These are phyloP conservation scores for Glonium stellatum DNA, from an alignment of 495 filamentous ascomycete genomes.

Conservation along the genomic window DNA sequence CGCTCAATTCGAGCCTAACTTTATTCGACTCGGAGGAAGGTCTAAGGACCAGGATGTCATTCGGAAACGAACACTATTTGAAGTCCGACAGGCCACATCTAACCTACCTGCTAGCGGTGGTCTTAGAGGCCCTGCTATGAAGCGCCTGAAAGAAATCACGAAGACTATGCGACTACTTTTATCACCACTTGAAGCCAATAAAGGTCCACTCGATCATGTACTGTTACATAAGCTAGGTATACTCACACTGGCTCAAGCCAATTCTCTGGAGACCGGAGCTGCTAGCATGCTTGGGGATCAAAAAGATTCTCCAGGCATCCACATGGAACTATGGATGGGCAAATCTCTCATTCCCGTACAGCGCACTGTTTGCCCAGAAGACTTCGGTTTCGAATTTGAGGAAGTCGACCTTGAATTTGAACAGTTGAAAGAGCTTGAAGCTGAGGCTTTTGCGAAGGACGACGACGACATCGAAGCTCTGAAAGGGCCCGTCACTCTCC, in stretches of 20 bases:
- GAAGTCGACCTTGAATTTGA: constrained; percentile 62
- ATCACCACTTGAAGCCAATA: constrained; percentile 28
- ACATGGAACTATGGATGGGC: constrained; percentile 59
- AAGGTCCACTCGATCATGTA: constrained; percentile 38
- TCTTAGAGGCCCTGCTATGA: constrained; percentile 31
- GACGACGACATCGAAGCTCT: constrained; percentile 52
- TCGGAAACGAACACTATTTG: constrained; percentile 57
- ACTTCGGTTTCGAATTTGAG: constrained; percentile 49
- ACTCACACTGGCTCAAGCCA: constrained; percentile 53
- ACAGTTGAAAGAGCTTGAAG: constrained; percentile 57
- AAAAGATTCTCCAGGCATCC: constrained; percentile 37
- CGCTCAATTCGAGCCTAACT: constrained; percentile 54
- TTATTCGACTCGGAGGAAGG: constrained; percentile 74
- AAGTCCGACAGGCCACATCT: constrained; percentile 41
- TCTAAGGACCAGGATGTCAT: constrained; percentile 60
- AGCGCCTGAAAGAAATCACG: constrained; percentile 41
- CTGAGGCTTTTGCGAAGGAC: constrained; percentile 45
- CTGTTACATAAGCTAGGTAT: constrained; percentile 50
- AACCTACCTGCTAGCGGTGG: constrained; percentile 28
- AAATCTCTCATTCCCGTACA: constrained; percentile 40
- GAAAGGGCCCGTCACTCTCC: constrained; percentile 40
- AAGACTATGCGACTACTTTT: constrained; percentile 45
- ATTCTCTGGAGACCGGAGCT: constrained; percentile 52
- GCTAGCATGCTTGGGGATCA: constrained; percentile 35
- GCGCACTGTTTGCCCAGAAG: constrained; percentile 37